These are phyloP conservation scores for Flueggea neowawraea DNA, from an alignment of 441 rosid genomes.

Conservation along the genomic window DNA sequence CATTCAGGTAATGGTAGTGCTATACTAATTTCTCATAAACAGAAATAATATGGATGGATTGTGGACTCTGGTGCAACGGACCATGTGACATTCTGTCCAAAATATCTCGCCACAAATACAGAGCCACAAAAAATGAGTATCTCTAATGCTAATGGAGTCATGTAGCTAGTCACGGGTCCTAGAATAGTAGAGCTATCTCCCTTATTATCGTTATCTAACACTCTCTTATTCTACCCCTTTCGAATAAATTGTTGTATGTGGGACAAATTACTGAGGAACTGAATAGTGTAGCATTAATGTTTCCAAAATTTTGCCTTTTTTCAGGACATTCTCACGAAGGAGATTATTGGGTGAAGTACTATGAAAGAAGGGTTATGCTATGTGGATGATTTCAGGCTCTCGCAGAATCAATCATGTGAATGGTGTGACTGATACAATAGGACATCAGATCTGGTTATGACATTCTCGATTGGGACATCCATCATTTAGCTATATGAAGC, in stretches of 20 bases:
- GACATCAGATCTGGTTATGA: not conserved
- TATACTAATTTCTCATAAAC: too few species aligned
- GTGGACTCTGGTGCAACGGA: not conserved
- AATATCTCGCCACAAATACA: not conserved
- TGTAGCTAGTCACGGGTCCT: too few species aligned
- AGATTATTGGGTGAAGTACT: not conserved
- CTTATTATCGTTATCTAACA: not conserved
- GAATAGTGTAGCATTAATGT: not conserved
- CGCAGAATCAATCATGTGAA: not conserved
- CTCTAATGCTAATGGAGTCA: not conserved
- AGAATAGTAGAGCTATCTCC: not conserved
- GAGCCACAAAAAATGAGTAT: not conserved
- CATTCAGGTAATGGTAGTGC: not conserved
- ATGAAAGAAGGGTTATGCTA: not conserved
- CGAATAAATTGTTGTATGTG: too few species aligned
- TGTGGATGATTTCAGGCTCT: not conserved
- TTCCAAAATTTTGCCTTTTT: not conserved
- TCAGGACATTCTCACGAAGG: slow-evolving; percentile 2
- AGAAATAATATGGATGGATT: too few species aligned
- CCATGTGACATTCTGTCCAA: slow-evolving; percentile 7
- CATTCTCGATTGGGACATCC: slow-evolving; percentile 1
- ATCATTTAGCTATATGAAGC: slow-evolving; percentile 1
- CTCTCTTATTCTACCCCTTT: not conserved
- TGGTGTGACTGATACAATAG: not conserved
- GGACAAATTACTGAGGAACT: not conserved